phyloP scores from a whole-genome alignment of 176 grass and related monocot genomes.

The Chloris gayana region DNA sequence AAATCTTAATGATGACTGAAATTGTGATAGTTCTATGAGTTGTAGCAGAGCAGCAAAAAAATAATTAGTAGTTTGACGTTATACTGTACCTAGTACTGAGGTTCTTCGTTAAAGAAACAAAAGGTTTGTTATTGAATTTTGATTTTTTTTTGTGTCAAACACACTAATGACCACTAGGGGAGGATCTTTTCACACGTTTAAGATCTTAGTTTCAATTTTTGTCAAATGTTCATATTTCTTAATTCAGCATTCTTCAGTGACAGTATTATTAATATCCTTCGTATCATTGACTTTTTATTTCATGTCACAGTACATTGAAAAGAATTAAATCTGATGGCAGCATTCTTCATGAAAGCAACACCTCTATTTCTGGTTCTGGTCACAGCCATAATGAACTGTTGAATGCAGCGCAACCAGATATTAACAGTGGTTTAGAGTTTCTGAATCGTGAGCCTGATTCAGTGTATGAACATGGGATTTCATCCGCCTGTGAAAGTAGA shows the following conservation, averaged over 20 bases:
- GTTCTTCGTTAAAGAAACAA: background rate
- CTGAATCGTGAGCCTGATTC: constrained; percentile 37
- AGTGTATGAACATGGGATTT: constrained; percentile 42
- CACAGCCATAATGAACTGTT: constrained; percentile 37
- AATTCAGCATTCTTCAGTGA: no score
- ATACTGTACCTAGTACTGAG: no score
- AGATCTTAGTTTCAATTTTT: background rate
- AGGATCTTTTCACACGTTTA: constrained; percentile 18
- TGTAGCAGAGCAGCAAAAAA: no score
- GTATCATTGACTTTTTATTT: constrained; percentile 40
- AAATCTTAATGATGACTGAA: no score
- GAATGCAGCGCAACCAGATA: constrained; percentile 28
- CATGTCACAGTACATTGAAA: constrained; percentile 68
- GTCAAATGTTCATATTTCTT: constrained; percentile 1
- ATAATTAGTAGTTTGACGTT: no score
- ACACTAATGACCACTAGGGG: background rate
- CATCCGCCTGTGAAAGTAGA: constrained; percentile 32
- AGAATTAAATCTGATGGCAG: constrained; percentile 80
- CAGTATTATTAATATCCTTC: background rate
- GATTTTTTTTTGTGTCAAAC: background rate
- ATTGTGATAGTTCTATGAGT: no score
- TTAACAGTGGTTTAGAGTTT: constrained; percentile 32
- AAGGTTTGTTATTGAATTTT: background rate
- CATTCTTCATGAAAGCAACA: constrained; percentile 57
- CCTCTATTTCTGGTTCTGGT: constrained; percentile 45